phyloP scores from a whole-genome alignment of 2,329 filamentous ascomycete species.

The Blumeria hordei region DNA sequence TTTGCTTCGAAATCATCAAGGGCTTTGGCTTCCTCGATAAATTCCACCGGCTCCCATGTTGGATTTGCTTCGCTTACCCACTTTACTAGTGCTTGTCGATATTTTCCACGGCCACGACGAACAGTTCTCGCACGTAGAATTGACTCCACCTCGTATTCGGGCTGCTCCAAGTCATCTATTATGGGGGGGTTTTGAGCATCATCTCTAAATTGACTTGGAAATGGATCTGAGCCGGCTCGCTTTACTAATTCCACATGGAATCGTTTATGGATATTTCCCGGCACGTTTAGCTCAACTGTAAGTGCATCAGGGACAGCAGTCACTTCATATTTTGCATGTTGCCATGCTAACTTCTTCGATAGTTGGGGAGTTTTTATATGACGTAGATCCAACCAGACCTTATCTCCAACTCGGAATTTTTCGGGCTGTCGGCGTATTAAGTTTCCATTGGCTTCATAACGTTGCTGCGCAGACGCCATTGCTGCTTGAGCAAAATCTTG shows the following conservation, averaged over 20 bases:
- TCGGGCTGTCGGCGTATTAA: not conserved
- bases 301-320: not conserved
- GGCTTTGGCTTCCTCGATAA: not conserved
- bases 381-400: not conserved
- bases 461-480: not conserved
- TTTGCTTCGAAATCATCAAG: not conserved
- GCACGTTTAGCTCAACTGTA: not conserved
- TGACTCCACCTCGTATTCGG: not conserved
- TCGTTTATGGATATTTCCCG: not conserved
- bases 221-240: not conserved
- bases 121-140: not conserved
- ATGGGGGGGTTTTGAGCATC: not conserved
- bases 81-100: not conserved
- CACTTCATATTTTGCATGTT: not conserved
- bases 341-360: not conserved
- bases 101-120: not conserved
- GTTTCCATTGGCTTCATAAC: not conserved
- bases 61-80: not conserved
- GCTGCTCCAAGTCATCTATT: not conserved
- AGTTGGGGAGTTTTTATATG: not conserved
- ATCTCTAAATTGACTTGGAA: not conserved
- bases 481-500: not conserved
- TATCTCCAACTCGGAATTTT: not conserved
- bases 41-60: not conserved
- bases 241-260: not conserved